These are phyloP conservation scores for Ustilago crameri DNA, from an alignment of 1,284 basidiomycete species.

Conservation along the genomic window DNA sequence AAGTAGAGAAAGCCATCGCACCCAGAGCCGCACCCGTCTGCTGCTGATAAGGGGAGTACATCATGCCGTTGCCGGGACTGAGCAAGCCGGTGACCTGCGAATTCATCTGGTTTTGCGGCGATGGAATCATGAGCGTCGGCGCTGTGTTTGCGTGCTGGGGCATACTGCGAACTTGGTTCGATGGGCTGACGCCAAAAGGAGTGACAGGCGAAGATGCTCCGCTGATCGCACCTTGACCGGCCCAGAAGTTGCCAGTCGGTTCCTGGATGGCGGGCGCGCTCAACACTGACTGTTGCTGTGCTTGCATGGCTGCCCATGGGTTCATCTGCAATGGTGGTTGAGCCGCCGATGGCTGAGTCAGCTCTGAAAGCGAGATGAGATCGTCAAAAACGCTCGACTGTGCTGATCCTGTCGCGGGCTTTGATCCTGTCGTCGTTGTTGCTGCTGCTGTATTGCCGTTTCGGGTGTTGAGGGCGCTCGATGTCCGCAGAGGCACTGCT, in stretches of 20 bases:
- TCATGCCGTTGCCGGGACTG: slow-evolving; percentile 20
- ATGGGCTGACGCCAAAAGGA: slow-evolving; percentile 22
- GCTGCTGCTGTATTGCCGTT: slow-evolving; percentile 4
- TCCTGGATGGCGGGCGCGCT: slow-evolving; percentile 45
- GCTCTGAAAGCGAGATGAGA: slow-evolving; percentile 37
- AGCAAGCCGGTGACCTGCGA: slow-evolving; percentile 27
- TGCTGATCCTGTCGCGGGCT: slow-evolving; percentile 18
- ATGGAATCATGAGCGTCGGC: slow-evolving; percentile 3
- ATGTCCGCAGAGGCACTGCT: slow-evolving; percentile 25
- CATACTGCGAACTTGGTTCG: slow-evolving; percentile 16
- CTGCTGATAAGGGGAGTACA: slow-evolving; percentile 38
- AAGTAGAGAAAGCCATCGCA: slow-evolving; percentile 44
- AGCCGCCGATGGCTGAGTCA: slow-evolving; percentile 12
- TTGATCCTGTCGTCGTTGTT: slow-evolving; percentile 8
- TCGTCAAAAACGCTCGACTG: slow-evolving; percentile 53
- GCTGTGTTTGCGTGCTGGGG: slow-evolving; percentile 37
- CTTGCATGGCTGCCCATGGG: slow-evolving; percentile 43
- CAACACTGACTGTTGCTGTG: slow-evolving; percentile 40
- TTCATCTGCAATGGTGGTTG: slow-evolving; percentile 54
- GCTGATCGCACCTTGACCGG: not conserved
- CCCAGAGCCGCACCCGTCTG: slow-evolving; percentile 38
- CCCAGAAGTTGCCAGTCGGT: slow-evolving; percentile 41
- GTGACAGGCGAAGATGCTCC: slow-evolving; percentile 10
- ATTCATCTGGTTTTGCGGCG: slow-evolving; percentile 5
- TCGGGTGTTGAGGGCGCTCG: slow-evolving; percentile 35